Base-by-base conservation (phyloP, 495 filamentous ascomycete genomes). In the Aspergillus indologenus region DNA sequence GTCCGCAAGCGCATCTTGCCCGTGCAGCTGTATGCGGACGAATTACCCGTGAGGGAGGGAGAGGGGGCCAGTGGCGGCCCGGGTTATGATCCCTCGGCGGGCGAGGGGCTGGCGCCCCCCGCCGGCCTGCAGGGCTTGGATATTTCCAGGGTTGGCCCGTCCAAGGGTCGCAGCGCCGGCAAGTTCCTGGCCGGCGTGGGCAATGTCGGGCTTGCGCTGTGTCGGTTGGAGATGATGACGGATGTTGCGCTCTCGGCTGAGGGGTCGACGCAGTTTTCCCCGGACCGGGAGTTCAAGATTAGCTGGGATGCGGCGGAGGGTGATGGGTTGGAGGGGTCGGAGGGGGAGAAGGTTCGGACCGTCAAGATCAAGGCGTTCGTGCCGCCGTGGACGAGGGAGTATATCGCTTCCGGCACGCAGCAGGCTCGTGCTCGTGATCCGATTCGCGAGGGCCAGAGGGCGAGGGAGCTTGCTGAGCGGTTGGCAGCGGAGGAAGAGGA, bases 1-100 rank as follows among this genome's bases (percentile, higher is more conserved):
- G 91, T 97, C 46, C 79, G 94, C 65, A 96, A 96, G 78, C 78
- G 94, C 2, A 83, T 98, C n/a, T 65, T 98, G 31, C 94, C 94
- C 0, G 85, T 91, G 5, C 77, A 87, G 70, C 57, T 96, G n/a
- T 96, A 95, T 66, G 63, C 68, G 2, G 65, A 68, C 9, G 26
- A 29, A 4, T 29, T 29, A 9, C 26, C 26, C 34, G 5, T 60
- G 34, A 49, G 59, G 17, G 74, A 79, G 11, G 5, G 7, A 2
- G 34, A 14, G 5, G 34, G 34, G n/a, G n/a, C n/a, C n/a, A n/a
- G n/a, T 11, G 71, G 76, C 22, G 57, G 49, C 15, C 71, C 90
- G 21, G 71, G 68, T 21, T 91, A 90, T 63, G 71, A 81, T 34
- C 71, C 75, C 3, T 72, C 75, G 5, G 34, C 34, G 34, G 34